phyloP scores from a whole-genome alignment of 2,329 filamentous ascomycete species.

The Penicillium vulpinum region DNA sequence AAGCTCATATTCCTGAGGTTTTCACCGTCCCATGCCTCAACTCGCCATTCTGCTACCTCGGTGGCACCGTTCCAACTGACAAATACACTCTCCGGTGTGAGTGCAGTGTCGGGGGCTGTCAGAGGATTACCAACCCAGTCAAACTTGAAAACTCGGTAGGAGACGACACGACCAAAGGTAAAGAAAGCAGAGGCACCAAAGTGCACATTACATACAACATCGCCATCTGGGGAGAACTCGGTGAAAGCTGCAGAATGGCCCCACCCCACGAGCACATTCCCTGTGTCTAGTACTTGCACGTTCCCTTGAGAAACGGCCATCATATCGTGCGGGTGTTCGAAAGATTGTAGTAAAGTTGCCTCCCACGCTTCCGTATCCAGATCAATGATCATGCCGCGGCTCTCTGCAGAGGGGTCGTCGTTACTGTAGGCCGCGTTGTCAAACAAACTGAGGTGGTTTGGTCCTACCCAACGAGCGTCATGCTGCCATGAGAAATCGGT shows the following conservation, averaged over 20 bases:
- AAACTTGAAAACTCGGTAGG: constrained; percentile 57
- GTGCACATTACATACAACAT: constrained; percentile 27
- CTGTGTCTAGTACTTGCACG: constrained; percentile 27
- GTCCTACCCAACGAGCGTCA: constrained; percentile 31
- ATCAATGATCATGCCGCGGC: constrained; percentile 19
- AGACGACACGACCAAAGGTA: constrained; percentile 51
- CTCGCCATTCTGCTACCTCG: constrained; percentile 32
- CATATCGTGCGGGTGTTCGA: constrained; percentile 20
- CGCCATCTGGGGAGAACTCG: constrained; percentile 41
- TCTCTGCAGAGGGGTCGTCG: constrained; percentile 12
- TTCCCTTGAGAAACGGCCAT: constrained; percentile 24
- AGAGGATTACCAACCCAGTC: constrained; percentile 55
- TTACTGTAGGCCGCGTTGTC: constrained; percentile 29
- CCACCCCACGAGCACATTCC: constrained; percentile 53
- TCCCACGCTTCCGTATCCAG: constrained; percentile 10
- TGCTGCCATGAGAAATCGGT: constrained; percentile 33
- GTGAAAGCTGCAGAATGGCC: constrained; percentile 53
- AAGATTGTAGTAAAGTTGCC: constrained; percentile 14
- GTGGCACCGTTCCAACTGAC: constrained; percentile 43
- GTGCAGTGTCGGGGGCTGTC: constrained; percentile 31
- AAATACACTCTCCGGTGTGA: constrained; percentile 19
- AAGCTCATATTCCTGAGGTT: constrained; percentile 18
- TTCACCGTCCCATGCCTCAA: constrained; percentile 23
- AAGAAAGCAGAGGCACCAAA: constrained; percentile 50
- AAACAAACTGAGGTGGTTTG: constrained; percentile 26